phyloP scores from a whole-genome alignment of 805 yeast genomes.

The Saccharomycopsis lassenensis region DNA sequence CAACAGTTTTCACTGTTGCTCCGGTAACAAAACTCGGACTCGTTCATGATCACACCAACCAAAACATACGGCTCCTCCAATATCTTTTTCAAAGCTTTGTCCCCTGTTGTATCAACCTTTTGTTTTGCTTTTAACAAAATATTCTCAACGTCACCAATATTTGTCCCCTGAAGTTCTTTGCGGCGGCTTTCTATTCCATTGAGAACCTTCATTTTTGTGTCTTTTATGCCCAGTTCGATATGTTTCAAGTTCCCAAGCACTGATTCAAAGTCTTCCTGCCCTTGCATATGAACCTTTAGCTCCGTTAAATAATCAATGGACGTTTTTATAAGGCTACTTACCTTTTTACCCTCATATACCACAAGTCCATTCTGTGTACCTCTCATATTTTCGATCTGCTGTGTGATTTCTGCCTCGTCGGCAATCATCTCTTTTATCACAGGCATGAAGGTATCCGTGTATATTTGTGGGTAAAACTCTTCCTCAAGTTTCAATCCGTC shows the following conservation, averaged over 20 bases:
- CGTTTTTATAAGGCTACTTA: conserved; percentile 1
- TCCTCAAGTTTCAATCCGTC: conserved; percentile 5
- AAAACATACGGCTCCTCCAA: conserved; percentile 6
- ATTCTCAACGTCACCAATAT: neutral
- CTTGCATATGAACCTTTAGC: neutral
- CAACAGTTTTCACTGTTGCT: conserved; percentile 3
- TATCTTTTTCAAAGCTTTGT: neutral
- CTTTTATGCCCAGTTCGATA: conserved; percentile 2
- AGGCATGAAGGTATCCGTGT: conserved; percentile 6
- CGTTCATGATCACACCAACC: conserved; percentile 10
- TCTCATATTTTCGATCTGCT: neutral
- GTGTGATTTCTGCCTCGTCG: neutral
- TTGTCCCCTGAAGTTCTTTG: neutral
- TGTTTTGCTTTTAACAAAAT: neutral
- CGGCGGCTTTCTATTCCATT: neutral
- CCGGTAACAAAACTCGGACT: conserved; percentile 9
- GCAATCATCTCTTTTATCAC: conserved; percentile 1
- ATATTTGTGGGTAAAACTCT: conserved; percentile 15
- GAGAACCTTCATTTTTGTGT: neutral
- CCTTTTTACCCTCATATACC: conserved; percentile 9
- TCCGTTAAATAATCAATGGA: conserved; percentile 1
- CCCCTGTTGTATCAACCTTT: neutral
- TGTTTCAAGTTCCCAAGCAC: conserved; percentile 1
- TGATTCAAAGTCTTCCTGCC: neutral
- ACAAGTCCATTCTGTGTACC: neutral